Evolutionary conservation across 176 grass and related monocot genomes (phyloP).

Genomic region (Avena atlantica): DNA sequence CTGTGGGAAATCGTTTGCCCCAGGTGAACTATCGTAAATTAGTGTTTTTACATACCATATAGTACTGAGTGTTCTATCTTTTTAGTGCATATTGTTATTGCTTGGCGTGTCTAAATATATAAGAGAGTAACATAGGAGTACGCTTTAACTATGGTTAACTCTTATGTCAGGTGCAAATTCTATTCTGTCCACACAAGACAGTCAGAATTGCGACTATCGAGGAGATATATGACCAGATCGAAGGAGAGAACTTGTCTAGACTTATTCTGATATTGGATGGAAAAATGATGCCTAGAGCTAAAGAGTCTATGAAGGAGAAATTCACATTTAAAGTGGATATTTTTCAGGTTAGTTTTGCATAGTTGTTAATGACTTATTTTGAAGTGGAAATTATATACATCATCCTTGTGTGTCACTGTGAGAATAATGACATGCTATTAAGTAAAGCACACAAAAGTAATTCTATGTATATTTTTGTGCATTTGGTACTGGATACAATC

Average conservation of each 20-base stretch:
- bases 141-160: slow-evolving; percentile 36
- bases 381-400: background rate
- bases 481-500: background rate
- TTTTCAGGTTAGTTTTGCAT: slow-evolving; percentile 64
- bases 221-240: slow-evolving; percentile 44
- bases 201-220: slow-evolving; percentile 67
- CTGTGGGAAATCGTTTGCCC: background rate
- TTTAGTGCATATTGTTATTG: slow-evolving; percentile 25
- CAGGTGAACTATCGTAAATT: background rate
- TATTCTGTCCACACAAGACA: slow-evolving; percentile 66
- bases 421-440: background rate
- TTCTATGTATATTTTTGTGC: background rate
- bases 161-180: slow-evolving; percentile 66
- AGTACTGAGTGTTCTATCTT: background rate
- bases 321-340: slow-evolving; percentile 74
- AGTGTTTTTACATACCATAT: background rate
- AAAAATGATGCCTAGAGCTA: slow-evolving; percentile 67
- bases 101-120: background rate
- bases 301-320: slow-evolving; percentile 70
- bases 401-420: background rate
- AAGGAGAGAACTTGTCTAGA: slow-evolving; percentile 59
- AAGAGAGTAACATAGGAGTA: slow-evolving; percentile 1
- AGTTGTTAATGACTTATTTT: background rate
- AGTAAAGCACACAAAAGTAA: background rate
- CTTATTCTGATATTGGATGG: slow-evolving; percentile 72